Conservation (phyloP, 805 yeast genomes). For the Jamesozyma rosinii region DNA sequence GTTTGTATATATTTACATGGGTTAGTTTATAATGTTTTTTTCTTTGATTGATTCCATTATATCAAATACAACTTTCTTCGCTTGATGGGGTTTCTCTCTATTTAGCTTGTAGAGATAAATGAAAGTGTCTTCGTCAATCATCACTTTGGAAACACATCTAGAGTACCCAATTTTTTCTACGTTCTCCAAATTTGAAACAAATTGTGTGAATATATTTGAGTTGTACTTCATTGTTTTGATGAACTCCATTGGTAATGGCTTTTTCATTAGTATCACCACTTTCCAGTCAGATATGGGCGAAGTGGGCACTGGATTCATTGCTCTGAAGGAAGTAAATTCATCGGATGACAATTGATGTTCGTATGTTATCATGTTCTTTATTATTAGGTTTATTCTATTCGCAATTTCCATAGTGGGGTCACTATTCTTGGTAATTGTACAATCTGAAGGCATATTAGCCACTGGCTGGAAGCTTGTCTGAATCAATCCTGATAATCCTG, state of each 20-base stretch:
- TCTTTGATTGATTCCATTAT: background rate
- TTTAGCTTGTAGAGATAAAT: conserved; percentile 13
- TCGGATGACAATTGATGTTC: conserved; percentile 10
- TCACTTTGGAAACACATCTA: conserved; percentile 14
- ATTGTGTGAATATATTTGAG: conserved; percentile 14
- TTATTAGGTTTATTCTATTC: conserved; percentile 3
- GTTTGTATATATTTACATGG: background rate
- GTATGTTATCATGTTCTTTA: conserved; percentile 6
- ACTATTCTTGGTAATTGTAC: background rate
- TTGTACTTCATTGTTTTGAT: conserved; percentile 10
- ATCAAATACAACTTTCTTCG: background rate
- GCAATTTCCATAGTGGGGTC: background rate
- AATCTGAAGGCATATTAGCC: background rate
- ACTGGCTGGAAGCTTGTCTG: background rate
- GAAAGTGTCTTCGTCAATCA: conserved; percentile 18
- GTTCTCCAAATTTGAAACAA: conserved; percentile 12
- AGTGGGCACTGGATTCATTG: conserved; percentile 5
- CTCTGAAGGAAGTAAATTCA: conserved; percentile 3
- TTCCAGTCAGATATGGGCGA: conserved; percentile 12
- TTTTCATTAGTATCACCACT: conserved; percentile 11
- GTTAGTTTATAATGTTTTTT: background rate
- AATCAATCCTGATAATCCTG: conserved; percentile 10
- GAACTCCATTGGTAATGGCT: conserved; percentile 9
- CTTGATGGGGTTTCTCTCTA: conserved; percentile 1
- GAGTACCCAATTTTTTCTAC: conserved; percentile 9